phyloP scores from a whole-genome alignment of 2,329 filamentous ascomycete genomes.

The Diaporthe citriasiana region DNA sequence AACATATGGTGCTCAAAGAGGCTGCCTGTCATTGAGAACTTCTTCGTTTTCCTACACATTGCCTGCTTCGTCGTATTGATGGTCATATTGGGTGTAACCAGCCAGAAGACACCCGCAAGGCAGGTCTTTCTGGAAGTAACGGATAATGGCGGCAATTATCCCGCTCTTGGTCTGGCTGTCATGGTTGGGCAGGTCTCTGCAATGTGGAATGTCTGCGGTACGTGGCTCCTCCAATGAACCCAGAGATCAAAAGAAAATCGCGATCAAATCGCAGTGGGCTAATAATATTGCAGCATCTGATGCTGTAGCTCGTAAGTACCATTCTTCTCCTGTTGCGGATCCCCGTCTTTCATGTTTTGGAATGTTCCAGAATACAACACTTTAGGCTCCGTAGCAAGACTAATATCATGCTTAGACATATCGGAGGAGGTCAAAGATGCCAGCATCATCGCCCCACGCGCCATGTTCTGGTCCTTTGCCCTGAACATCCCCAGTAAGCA shows the following conservation, averaged over 20 bases:
- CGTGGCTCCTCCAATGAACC: slow-evolving; percentile 49
- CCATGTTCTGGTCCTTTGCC: slow-evolving; percentile 51
- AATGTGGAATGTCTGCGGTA: slow-evolving; percentile 20
- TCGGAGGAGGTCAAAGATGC: slow-evolving; percentile 51
- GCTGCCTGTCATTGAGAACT: slow-evolving; percentile 64
- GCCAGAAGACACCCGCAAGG: slow-evolving; percentile 42
- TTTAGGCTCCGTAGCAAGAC: too few species aligned
- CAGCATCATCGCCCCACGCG: slow-evolving; percentile 48
- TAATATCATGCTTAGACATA: too few species aligned
- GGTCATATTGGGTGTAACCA: slow-evolving; percentile 47
- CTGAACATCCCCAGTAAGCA: slow-evolving; percentile 48
- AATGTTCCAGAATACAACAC: too few species aligned
- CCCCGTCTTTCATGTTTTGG: too few species aligned
- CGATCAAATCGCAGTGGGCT: slow-evolving; percentile 50
- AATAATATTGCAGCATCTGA: slow-evolving; percentile 43
- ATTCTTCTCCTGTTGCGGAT: too few species aligned
- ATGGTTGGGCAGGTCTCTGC: slow-evolving; percentile 49
- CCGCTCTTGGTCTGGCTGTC: slow-evolving; percentile 52
- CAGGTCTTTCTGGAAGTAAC: slow-evolving; percentile 51
- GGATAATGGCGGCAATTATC: slow-evolving; percentile 50
- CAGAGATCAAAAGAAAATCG: slow-evolving; percentile 40
- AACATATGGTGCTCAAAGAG: slow-evolving; percentile 62
- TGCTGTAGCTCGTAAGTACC: slow-evolving; percentile 48
- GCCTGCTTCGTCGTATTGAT: slow-evolving; percentile 48
- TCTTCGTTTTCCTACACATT: slow-evolving; percentile 63